Conservation (phyloP, 768 basidiomycete species). For the Mrakia frigida region DNA sequence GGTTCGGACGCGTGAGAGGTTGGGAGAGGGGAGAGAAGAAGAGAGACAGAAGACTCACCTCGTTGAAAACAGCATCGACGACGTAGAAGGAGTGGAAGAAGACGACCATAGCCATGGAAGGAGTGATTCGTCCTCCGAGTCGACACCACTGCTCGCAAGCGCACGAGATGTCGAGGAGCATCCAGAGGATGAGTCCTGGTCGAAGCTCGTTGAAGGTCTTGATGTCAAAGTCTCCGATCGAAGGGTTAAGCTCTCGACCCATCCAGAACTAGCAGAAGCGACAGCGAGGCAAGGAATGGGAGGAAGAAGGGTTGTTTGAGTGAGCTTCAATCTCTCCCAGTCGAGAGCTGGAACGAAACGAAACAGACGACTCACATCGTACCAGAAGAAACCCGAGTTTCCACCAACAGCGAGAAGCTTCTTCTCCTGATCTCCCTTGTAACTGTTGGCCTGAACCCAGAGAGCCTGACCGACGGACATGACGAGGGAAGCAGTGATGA, state of each 20-base stretch:
- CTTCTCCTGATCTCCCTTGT: conserved; percentile 43
- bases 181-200: conserved; percentile 88
- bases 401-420: conserved; percentile 85
- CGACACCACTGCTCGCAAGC: conserved; percentile 82
- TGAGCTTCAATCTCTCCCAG: neutral
- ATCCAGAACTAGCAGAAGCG: conserved; percentile 68
- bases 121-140: conserved; percentile 63
- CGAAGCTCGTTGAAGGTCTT: conserved; percentile 79
- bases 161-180: conserved; percentile 82
- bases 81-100: conserved; percentile 85
- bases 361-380: conserved; percentile 63
- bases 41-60: conserved; percentile 51
- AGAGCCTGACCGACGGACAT: conserved; percentile 72
- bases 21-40: neutral
- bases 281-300: neutral
- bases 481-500: conserved; percentile 71
- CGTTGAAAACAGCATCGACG: conserved; percentile 79
- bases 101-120: conserved; percentile 85
- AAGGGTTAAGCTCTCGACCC: conserved; percentile 90
- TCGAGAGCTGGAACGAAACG: neutral
- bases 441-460: conserved; percentile 66
- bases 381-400: conserved; percentile 77
- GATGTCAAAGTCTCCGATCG: conserved; percentile 68
- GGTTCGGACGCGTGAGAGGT: too few species aligned
- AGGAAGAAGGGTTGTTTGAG: neutral